Evolutionary conservation across 768 basidiomycete species (phyloP).

Genomic region (Tricholoma flavovirens): DNA sequence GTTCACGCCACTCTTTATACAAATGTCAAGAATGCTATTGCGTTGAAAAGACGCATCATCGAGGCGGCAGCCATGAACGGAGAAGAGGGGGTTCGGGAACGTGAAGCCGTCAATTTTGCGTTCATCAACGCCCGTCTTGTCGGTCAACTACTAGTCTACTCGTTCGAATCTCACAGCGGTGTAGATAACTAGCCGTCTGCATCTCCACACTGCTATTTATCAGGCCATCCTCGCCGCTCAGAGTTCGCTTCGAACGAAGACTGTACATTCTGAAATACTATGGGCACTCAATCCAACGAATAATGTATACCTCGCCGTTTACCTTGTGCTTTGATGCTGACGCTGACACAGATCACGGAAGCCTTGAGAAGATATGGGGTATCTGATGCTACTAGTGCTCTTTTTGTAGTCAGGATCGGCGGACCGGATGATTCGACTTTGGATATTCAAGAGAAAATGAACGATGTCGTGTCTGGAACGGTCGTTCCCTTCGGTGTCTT

Average conservation of each 20-base stretch:
- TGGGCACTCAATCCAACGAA: conserved; percentile 83
- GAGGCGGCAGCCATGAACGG: conserved; percentile 59
- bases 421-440: conserved; percentile 26
- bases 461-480: conserved; percentile 51
- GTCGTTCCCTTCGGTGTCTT: conserved; percentile 43
- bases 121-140: conserved; percentile 87
- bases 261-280: conserved; percentile 88
- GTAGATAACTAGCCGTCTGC: conserved; percentile 77
- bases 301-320: conserved; percentile 33
- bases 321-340: not conserved
- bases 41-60: conserved; percentile 62
- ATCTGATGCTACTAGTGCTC: conserved; percentile 53
- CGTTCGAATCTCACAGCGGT: not conserved
- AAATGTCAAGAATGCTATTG: conserved; percentile 56
- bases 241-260: conserved; percentile 67
- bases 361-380: conserved; percentile 84
- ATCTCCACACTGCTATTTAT: conserved; percentile 79
- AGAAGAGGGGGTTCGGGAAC: conserved; percentile 56
- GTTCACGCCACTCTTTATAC: conserved; percentile 65
- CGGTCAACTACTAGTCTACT: conserved; percentile 22
- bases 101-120: conserved; percentile 81
- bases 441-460: conserved; percentile 50
- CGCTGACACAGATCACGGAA: conserved; percentile 69
- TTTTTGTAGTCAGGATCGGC: conserved; percentile 70
- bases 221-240: conserved; percentile 73